These are phyloP conservation scores for Paecilomyces niveus DNA, from an alignment of 2,329 filamentous ascomycete genomes.

Conservation along the genomic window DNA sequence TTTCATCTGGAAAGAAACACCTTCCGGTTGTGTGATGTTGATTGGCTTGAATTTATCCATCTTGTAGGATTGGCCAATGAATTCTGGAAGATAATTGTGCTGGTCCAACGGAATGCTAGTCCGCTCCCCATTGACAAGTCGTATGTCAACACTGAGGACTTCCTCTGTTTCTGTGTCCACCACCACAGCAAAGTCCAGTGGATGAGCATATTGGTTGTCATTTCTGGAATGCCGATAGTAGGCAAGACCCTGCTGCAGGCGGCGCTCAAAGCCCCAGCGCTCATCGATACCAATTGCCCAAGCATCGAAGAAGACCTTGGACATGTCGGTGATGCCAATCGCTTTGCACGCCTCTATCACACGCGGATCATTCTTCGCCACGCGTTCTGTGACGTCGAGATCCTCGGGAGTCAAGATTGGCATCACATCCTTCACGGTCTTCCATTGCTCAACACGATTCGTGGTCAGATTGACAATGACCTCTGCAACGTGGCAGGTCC, in stretches of 20 bases:
- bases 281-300: slow-evolving; percentile 96
- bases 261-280: slow-evolving; percentile 69
- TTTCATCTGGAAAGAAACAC: slow-evolving; percentile 74
- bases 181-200: slow-evolving; percentile 90
- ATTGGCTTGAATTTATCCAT: slow-evolving; percentile 77
- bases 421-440: slow-evolving; percentile 38
- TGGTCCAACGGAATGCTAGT: slow-evolving; percentile 60
- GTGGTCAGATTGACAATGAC: slow-evolving; percentile 20
- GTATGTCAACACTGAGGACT: slow-evolving; percentile 75
- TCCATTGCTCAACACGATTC: slow-evolving; percentile 17
- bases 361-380: slow-evolving; percentile 22
- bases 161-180: slow-evolving; percentile 72
- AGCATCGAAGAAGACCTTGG: slow-evolving; percentile 91
- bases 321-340: slow-evolving; percentile 81
- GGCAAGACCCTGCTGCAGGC: slow-evolving; percentile 89
- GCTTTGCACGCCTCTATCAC: slow-evolving; percentile 74
- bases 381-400: slow-evolving; percentile 58
- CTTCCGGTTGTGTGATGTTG: slow-evolving; percentile 80
- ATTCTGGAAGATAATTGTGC: slow-evolving; percentile 71
- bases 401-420: slow-evolving; percentile 53
- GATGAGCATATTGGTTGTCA: slow-evolving; percentile 84
- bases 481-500: slow-evolving; percentile 18
- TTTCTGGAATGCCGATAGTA: slow-evolving; percentile 88
- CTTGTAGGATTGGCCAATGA: slow-evolving; percentile 61
- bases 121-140: slow-evolving; percentile 66